Evolutionary conservation across 495 filamentous ascomycete species (phyloP).

Genomic region (Bathelium albidoporum): DNA sequence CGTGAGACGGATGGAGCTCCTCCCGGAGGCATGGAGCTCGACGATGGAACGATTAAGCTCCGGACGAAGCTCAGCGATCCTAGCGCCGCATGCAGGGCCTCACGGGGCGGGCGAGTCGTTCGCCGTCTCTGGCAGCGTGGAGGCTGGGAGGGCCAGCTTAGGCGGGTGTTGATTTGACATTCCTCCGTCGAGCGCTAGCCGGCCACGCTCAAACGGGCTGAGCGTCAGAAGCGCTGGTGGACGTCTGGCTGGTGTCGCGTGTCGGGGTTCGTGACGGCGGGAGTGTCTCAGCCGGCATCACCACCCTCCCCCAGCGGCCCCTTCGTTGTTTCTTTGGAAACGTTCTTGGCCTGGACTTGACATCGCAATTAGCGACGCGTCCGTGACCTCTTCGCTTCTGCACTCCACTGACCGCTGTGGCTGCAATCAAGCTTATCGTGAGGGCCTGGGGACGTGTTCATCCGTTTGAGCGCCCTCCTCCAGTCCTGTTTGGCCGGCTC

Average conservation of each 20-base stretch:
- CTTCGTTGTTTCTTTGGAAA: constrained; percentile 4
- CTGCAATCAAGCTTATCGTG: background rate
- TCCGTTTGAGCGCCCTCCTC: background rate
- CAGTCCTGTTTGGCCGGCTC: background rate
- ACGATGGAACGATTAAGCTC: constrained; percentile 5
- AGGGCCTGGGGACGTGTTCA: background rate
- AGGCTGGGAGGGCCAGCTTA: background rate
- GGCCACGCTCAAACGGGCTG: background rate
- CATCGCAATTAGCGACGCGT: background rate
- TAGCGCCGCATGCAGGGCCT: constrained; percentile 1
- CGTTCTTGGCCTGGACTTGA: constrained; percentile 3
- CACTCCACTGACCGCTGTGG: background rate
- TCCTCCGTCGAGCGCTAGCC: background rate
- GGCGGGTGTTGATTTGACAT: background rate
- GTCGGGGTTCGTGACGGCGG: background rate
- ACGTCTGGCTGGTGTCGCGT: constrained; percentile 2
- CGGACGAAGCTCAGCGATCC: constrained; percentile 4
- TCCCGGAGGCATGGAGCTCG: constrained; percentile 1
- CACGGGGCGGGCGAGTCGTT: background rate
- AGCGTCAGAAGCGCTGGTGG: constrained; percentile 3
- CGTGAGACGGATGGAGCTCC: constrained; percentile 1
- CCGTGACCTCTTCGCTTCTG: background rate
- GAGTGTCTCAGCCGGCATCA: constrained; percentile 2
- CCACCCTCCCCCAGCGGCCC: background rate
- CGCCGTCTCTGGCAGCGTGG: background rate